Percentiles rank a stretch among this genome's conserved stretches.
These are phyloP conservation scores for Oryza longistaminata DNA, from an alignment of 176 grass and related monocot species.

Conservation along the genomic window DNA sequence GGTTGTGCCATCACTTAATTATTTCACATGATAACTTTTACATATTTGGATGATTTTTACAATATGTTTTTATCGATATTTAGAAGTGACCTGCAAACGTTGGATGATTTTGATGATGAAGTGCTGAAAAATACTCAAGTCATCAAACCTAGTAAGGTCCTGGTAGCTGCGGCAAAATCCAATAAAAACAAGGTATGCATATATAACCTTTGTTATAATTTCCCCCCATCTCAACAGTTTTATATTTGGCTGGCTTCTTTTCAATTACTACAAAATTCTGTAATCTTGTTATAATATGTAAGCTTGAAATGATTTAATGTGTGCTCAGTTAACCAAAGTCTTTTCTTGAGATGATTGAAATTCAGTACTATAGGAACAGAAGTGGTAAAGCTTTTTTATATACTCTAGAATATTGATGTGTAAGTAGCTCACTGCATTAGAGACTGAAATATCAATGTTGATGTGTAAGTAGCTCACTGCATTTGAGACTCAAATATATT, in stretches of 20 bases:
- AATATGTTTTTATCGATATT: conserved; percentile 27
- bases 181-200: conserved; percentile 75
- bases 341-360: neutral
- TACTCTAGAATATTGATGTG: neutral
- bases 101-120: conserved; percentile 91
- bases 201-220: conserved; percentile 3
- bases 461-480: neutral
- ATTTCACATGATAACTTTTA: neutral
- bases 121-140: conserved; percentile 52
- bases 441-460: no score
- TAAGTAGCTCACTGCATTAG: no score
- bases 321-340: neutral
- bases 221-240: conserved; percentile 2
- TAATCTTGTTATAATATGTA: conserved; percentile 19
- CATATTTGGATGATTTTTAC: conserved; percentile 35
- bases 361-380: neutral
- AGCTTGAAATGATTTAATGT: neutral
- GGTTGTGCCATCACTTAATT: neutral
- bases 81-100: conserved; percentile 49
- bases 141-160: conserved; percentile 44
- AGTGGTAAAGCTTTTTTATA: neutral
- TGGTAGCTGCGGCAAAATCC: conserved; percentile 45
- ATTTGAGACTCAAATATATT: neutral
- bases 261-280: conserved; percentile 1
- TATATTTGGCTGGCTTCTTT: conserved; percentile 20